Evolutionary conservation across 805 yeast species (phyloP).

Genomic region (Metschnikowia dekortorum): DNA sequence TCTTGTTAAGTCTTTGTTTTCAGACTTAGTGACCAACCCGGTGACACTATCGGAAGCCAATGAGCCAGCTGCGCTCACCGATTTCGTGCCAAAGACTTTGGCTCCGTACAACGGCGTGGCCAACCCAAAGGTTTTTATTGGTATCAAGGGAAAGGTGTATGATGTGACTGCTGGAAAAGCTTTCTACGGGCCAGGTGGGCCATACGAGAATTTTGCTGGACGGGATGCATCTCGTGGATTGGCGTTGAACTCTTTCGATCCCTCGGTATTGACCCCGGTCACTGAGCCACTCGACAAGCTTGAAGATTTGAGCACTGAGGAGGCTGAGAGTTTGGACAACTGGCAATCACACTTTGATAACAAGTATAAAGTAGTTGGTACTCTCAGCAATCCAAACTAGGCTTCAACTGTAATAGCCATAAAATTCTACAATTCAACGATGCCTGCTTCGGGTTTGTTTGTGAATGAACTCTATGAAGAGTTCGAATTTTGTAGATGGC

Average conservation of each 20-base stretch:
- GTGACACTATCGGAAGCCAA: constrained; percentile 18
- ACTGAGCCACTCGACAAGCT: constrained; percentile 77
- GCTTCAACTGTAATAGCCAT: background rate
- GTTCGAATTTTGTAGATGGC: too few species aligned
- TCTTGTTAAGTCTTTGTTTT: constrained; percentile 25
- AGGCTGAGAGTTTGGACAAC: constrained; percentile 63
- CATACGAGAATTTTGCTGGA: constrained; percentile 92
- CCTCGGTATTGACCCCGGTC: constrained; percentile 56
- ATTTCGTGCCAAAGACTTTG: constrained; percentile 72
- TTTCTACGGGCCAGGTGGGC: constrained; percentile 95
- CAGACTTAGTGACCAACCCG: constrained; percentile 29
- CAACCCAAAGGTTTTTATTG: constrained; percentile 75
- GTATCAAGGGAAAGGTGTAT: constrained; percentile 79
- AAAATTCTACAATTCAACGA: background rate
- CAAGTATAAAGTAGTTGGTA: constrained; percentile 81
- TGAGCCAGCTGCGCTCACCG: constrained; percentile 36
- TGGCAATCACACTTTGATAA: constrained; percentile 83
- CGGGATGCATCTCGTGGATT: constrained; percentile 92
- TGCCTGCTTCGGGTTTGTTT: background rate
- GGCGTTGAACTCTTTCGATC: constrained; percentile 82
- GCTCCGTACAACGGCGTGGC: constrained; percentile 77
- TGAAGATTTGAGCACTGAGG: constrained; percentile 54
- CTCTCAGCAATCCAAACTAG: constrained; percentile 37
- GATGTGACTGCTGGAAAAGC: constrained; percentile 77
- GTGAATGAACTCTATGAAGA: background rate